Percentiles rank a stretch among this genome's conserved stretches.
Evolutionary conservation across 2,329 filamentous ascomycete species (phyloP).

Genomic region (Plenodomus biglobosus): DNA sequence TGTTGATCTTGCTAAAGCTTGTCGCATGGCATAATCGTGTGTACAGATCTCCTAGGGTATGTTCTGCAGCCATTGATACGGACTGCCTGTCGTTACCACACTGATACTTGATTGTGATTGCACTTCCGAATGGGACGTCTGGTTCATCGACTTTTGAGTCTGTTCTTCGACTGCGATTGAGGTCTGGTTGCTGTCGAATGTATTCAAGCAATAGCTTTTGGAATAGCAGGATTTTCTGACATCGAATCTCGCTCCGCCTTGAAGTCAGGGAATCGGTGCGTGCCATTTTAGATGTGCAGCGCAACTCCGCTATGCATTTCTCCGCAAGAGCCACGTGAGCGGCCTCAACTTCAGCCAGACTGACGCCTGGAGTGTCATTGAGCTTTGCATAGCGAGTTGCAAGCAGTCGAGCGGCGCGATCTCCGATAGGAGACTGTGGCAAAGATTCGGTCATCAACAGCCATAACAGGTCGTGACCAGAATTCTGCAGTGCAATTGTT

Average conservation of each 20-base stretch:
- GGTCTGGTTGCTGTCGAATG: conserved; percentile 37
- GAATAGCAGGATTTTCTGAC: conserved; percentile 40
- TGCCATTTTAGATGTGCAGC: conserved; percentile 9
- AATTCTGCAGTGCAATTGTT: conserved; percentile 51
- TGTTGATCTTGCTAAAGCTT: conserved; percentile 72
- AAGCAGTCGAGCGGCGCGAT: conserved; percentile 67
- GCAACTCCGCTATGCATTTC: conserved; percentile 68
- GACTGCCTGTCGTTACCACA: conserved; percentile 62
- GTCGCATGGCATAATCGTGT: conserved; percentile 68
- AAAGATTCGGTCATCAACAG: conserved; percentile 69
- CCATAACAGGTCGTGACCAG: conserved; percentile 74
- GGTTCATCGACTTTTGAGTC: conserved; percentile 47
- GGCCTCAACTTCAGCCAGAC: conserved; percentile 52
- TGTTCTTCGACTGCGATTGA: conserved; percentile 32
- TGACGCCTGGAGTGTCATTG: conserved; percentile 41
- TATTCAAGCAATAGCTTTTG: conserved; percentile 35
- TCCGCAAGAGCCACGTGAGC: conserved; percentile 71
- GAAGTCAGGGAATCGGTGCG: conserved; percentile 17
- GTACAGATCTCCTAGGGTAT: conserved; percentile 70
- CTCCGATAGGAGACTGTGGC: conserved; percentile 65
- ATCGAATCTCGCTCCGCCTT: conserved; percentile 22
- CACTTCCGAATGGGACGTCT: conserved; percentile 61
- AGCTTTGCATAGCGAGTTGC: conserved; percentile 71
- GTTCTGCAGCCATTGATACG: conserved; percentile 67
- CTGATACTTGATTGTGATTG: conserved; percentile 71